A percentile compares a stretch with the other conserved stretches of the same genome.
These are phyloP conservation scores for Monascus ruber DNA, from an alignment of 2,329 filamentous ascomycete species.

Conservation along the genomic window DNA sequence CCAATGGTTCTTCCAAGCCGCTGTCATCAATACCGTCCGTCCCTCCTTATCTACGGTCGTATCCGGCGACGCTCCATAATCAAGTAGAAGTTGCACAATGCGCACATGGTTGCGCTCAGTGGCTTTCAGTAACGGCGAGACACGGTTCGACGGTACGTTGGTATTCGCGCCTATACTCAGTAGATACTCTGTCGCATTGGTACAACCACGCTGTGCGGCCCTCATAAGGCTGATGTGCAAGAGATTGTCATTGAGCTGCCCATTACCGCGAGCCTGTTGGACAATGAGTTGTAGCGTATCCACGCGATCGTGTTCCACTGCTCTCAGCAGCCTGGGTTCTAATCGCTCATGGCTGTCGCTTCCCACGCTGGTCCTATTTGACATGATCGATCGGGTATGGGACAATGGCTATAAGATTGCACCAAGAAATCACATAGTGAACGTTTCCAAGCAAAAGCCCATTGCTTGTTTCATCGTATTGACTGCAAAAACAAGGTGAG, in stretches of 20 bases:
- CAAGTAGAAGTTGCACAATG: slow-evolving; percentile 34
- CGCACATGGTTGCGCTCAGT: slow-evolving; percentile 30
- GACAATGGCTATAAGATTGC: neutral
- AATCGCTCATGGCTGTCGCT: slow-evolving; percentile 28
- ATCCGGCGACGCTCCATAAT: slow-evolving; percentile 21
- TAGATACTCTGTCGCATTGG: slow-evolving; percentile 22
- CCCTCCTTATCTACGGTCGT: slow-evolving; percentile 33
- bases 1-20: slow-evolving; percentile 32
- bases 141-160: slow-evolving; percentile 19
- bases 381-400: neutral
- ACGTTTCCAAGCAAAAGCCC: no score
- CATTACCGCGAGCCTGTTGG: slow-evolving; percentile 20
- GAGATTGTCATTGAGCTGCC: slow-evolving; percentile 27
- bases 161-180: slow-evolving; percentile 28
- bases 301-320: slow-evolving; percentile 27
- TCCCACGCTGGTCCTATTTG: slow-evolving; percentile 15
- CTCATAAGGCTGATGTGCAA: slow-evolving; percentile 30
- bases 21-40: slow-evolving; percentile 33
- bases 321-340: slow-evolving; percentile 31
- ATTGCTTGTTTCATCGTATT: no score
- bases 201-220: slow-evolving; percentile 26
- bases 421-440: no score
- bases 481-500: no score
- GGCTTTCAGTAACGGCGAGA: slow-evolving; percentile 26
- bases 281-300: slow-evolving; percentile 21